phyloP scores from a whole-genome alignment of 257 asterid species.

The Solanum piurae region DNA sequence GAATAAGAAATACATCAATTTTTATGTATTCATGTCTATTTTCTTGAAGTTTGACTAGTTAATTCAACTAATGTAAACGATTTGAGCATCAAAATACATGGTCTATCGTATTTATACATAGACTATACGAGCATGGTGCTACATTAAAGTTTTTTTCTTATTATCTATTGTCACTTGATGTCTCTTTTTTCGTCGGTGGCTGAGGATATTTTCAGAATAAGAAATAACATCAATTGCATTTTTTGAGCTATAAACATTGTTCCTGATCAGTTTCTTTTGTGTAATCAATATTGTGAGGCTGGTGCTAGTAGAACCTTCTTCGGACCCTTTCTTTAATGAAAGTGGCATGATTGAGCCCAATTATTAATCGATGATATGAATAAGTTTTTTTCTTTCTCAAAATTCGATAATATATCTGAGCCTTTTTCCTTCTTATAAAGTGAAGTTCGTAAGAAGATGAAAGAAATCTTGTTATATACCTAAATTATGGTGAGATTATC shows the following conservation, averaged over 20 bases:
- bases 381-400: too few species aligned
- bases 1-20: slow-evolving; percentile 9
- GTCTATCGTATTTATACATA: slow-evolving; percentile 4
- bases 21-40: neutral
- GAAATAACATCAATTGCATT: slow-evolving; percentile 1
- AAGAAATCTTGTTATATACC: neutral
- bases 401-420: too few species aligned
- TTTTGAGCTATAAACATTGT: neutral
- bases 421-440: too few species aligned
- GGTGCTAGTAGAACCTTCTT: neutral
- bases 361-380: too few species aligned
- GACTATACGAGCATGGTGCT: slow-evolving; percentile 53
- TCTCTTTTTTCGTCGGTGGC: neutral
- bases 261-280: too few species aligned
- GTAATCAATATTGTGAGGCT: too few species aligned
- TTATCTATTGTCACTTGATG: slow-evolving; percentile 1
- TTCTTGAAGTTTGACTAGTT: neutral
- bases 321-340: too few species aligned
- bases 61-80: neutral
- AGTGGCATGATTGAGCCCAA: neutral
- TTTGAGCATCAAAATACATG: slow-evolving; percentile 34
- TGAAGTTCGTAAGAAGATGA: too few species aligned
- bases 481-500: too few species aligned
- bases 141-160: slow-evolving; percentile 12
- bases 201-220: neutral